Base-by-base conservation (phyloP, 495 filamentous ascomycete species). In the Podospora pseudoanserina region DNA sequence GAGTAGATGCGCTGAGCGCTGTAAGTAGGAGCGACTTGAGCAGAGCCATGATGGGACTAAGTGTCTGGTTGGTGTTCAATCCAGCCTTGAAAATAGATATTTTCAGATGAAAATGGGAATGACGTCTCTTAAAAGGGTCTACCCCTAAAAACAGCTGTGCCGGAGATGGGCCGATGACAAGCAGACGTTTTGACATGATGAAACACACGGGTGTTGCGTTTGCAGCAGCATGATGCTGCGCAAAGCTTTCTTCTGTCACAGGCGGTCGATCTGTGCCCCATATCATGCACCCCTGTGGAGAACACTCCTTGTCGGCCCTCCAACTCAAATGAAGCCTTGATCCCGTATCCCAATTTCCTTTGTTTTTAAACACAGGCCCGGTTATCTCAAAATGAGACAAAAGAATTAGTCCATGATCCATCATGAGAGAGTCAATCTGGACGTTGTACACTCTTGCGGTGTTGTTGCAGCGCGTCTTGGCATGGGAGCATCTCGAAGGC, bases 401-500 rank as follows among this genome's bases (percentile, higher is more conserved):
- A 23, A 23, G 23, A 23, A 23, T 23, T 23, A 23, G 23, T 23
- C 23, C 28, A n/a, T 20, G 11, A 28, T n/a, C 19, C 32, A 34
- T 59, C 15, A 26, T 23, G 5, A 55, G 34, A 34, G 30, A 64
- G 27, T 32, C 30, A 61, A 20, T 15, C 58, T 26, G 60, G 64
- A 39, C 32, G 32, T 67, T 64, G 23, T 77, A 2, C 9, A 60
- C 65, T 23, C 20, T 72, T 63, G 59, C 66, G 18, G 16, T 73
- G 11, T 56, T 77, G 4, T 58, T 68, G 3, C 28, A 56, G 34
- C 23, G 64, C 18, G 34, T 70, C 27, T 26, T 63, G 19, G 77
- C 76, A 19, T 84, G 81, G 82, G 71, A 76, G 28, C 79, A 81
- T 71, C 69, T 72, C 0, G 69, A 67, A 11, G 73, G 75, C 16